Evolutionary conservation across 345 rosid genomes (phyloP), one percentile per base, ranked within the genome.

Genomic region (Acer campestre): DNA sequence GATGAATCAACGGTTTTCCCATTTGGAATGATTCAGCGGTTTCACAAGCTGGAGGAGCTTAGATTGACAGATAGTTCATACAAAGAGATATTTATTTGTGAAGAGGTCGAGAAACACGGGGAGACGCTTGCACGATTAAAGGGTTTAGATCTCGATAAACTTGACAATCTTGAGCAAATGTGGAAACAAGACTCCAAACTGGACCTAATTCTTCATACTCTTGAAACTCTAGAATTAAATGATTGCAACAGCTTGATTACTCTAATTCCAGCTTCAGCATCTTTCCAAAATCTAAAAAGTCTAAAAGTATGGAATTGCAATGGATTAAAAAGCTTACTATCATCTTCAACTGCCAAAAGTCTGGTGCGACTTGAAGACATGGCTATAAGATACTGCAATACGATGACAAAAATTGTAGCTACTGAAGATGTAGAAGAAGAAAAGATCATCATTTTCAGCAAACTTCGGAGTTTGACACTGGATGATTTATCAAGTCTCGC

Each of bases 1-100:
- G 73, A 68, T 27, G 67, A 38, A 8, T 27, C 76, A 3, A 17
- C 29, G 2, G 49, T 1, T 17, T 71, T 79, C 14, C 73, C 70
- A 9, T 2, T 68, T 20, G 18, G 1, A 5, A 20, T 75, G 3
- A 58, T 85, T 4, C 3, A 72, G 17, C 23, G 17, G 38, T 77
- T 82, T 29, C n/a, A 16, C 1, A 67, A 64, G 56, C 6, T 85
- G 48, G 6, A 14, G 6, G 6, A 4, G 6, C 78, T 82, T 35
- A 2, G 5, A 18, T 56, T 82, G 0, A 0, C 1, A 0, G 0
- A 18, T 25, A 42, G 74, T 64, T 22, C 16, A 18, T 75, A 78
- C 23, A 1, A 4, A 17, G 20, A 53, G 58, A 53, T 53, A 53
- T 16, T 53, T 53, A 5, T 7, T 16, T 53, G n/a, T 53, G 58